phyloP scores from a whole-genome alignment of 305 asterid genomes.

The Fraxinus paxiana region DNA sequence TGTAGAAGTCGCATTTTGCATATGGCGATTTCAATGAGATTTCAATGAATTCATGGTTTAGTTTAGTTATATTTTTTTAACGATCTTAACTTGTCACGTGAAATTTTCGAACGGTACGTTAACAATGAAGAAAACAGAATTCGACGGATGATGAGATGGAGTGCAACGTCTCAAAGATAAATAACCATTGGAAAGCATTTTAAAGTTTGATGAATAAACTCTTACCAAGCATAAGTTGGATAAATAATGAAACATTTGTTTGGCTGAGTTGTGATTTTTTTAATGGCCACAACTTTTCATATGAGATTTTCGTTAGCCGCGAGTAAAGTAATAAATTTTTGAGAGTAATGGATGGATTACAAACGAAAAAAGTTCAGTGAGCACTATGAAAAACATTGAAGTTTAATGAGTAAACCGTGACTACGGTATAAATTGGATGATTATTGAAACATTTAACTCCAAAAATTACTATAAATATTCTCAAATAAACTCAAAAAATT shows the following conservation, averaged over 20 bases:
- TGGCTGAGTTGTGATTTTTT: not conserved
- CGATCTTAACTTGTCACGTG: not conserved
- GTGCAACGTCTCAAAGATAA: not conserved
- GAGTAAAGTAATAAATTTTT: no score
- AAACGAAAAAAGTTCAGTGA: not conserved
- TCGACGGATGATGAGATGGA: not conserved
- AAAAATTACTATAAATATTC: not conserved
- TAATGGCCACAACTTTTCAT: not conserved
- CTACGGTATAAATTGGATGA: not conserved
- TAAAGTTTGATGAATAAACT: not conserved
- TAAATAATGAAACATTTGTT: not conserved
- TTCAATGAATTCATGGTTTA: not conserved
- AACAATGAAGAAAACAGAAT: not conserved
- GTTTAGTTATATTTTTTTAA: no score
- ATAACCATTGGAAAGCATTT: not conserved
- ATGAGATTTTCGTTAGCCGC: not conserved
- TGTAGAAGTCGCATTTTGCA: not conserved
- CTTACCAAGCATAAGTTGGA: not conserved
- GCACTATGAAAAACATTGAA: not conserved
- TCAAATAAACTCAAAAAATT: not conserved
- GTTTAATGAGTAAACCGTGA: not conserved
- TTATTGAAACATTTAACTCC: not conserved
- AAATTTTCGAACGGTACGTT: not conserved
- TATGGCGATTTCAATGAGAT: not conserved
- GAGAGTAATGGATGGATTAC: no score